phyloP scores from a whole-genome alignment of 352 stramenopile species.

The Pythium rhizo-oryzae region DNA sequence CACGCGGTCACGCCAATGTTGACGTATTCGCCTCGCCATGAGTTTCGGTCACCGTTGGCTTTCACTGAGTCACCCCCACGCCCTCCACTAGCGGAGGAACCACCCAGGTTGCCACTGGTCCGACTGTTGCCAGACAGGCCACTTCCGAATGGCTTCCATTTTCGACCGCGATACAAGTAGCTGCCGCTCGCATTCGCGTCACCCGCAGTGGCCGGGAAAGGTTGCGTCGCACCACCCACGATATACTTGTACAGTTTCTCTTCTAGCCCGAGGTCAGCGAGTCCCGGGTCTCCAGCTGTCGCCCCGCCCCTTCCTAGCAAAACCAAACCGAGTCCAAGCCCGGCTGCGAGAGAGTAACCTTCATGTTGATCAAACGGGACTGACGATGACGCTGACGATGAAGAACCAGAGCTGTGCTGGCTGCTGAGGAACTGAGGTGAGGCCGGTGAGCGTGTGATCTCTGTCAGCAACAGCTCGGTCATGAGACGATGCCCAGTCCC shows the following conservation, averaged over 20 bases:
- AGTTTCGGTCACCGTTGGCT: conserved; percentile 18
- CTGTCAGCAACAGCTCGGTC: conserved; percentile 97
- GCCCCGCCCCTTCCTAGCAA: conserved; percentile 83
- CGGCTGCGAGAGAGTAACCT: conserved; percentile 91
- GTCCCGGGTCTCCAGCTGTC: conserved; percentile 77
- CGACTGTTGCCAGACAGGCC: conserved; percentile 1
- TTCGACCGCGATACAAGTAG: conserved; percentile 72
- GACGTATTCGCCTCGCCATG: conserved; percentile 80
- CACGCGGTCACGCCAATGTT: conserved; percentile 96
- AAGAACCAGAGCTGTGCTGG: conserved; percentile 31
- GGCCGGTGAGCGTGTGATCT: conserved; percentile 92
- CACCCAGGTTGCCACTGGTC: not conserved
- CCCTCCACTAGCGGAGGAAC: not conserved
- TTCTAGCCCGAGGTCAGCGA: conserved; percentile 97
- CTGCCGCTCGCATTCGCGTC: conserved; percentile 36
- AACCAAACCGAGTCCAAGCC: conserved; percentile 96
- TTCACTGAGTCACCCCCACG: conserved; percentile 5
- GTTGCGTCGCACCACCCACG: conserved; percentile 64
- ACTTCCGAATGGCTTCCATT: conserved; percentile 58
- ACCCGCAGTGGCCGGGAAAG: not conserved
- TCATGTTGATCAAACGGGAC: conserved; percentile 91
- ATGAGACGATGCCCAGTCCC: conserved; percentile 96
- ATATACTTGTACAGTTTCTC: conserved; percentile 97
- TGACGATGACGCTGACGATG: conserved; percentile 35
- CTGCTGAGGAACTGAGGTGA: conserved; percentile 64